phyloP scores from a whole-genome alignment of 2,329 filamentous ascomycete species.

The Mariannaea sp. region DNA sequence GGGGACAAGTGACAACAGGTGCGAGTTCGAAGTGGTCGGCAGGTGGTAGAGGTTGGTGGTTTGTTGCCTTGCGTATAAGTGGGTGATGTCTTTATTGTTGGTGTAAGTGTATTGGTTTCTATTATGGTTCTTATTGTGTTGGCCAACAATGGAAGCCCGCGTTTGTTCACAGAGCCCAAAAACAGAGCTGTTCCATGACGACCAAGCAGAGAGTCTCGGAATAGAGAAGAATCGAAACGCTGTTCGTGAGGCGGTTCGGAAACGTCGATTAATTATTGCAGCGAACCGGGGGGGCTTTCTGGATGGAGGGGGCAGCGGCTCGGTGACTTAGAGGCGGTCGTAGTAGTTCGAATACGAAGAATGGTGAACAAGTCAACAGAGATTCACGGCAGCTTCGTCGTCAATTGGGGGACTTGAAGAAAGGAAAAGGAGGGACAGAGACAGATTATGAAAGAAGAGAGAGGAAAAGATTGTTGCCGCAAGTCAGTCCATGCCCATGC shows the following conservation, averaged over 20 bases:
- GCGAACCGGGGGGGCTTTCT: background rate
- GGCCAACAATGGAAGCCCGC: conserved; percentile 21
- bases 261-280: conserved; percentile 16
- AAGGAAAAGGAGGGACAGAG: conserved; percentile 19
- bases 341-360: conserved; percentile 4
- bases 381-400: conserved; percentile 5
- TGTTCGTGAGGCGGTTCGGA: conserved; percentile 19
- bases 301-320: conserved; percentile 6
- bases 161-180: conserved; percentile 27
- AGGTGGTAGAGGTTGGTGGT: background rate
- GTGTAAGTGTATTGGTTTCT: conserved; percentile 8
- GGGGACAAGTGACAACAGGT: background rate
- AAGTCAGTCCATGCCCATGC: conserved; percentile 37
- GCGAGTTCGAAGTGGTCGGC: background rate
- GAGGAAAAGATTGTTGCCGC: conserved; percentile 29
- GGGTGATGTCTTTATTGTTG: conserved; percentile 11
- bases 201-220: conserved; percentile 22
- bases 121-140: conserved; percentile 16
- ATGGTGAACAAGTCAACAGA: background rate
- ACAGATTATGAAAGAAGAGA: conserved; percentile 22
- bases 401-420: conserved; percentile 18
- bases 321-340: conserved; percentile 19
- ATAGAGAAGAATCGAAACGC: conserved; percentile 18
- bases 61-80: conserved; percentile 17
- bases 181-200: conserved; percentile 34